Evolutionary conservation across 306 rosid genomes (phyloP).

Genomic region (Quercus engelmannii): DNA sequence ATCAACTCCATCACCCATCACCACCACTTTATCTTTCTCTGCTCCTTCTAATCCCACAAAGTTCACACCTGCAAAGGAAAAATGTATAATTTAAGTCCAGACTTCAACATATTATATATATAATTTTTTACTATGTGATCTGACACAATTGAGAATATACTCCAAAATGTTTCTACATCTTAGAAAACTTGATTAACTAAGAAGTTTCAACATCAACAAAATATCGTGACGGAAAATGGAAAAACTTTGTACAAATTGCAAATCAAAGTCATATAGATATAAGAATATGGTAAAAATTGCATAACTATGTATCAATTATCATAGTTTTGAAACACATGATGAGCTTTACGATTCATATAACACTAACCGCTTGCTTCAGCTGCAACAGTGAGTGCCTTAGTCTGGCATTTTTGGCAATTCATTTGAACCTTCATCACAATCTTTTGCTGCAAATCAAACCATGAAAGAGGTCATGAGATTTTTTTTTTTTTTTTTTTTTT

Average conservation of each 20-base stretch:
- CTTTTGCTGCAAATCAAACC: conserved; percentile 4
- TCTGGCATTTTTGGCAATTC: not conserved
- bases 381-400: not conserved
- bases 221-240: too few species aligned
- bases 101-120: too few species aligned
- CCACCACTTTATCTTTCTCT: not conserved
- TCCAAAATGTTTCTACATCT: too few species aligned
- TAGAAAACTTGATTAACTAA: too few species aligned
- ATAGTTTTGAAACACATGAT: not conserved
- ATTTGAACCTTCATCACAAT: not conserved
- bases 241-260: not conserved
- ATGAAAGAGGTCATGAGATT: not conserved
- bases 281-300: too few species aligned
- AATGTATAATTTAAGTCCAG: too few species aligned
- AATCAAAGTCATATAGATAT: too few species aligned
- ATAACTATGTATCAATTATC: too few species aligned
- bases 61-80: not conserved
- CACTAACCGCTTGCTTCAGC: not conserved
- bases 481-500: not conserved
- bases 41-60: not conserved
- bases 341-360: not conserved
- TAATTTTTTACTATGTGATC: too few species aligned
- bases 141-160: too few species aligned
- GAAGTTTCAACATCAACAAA: too few species aligned
- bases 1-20: too few species aligned